Evolutionary conservation across 2,329 filamentous ascomycete genomes (phyloP), one percentile per base, ranked within the genome.

Genomic region (Pseudogymnoascus sp.): DNA sequence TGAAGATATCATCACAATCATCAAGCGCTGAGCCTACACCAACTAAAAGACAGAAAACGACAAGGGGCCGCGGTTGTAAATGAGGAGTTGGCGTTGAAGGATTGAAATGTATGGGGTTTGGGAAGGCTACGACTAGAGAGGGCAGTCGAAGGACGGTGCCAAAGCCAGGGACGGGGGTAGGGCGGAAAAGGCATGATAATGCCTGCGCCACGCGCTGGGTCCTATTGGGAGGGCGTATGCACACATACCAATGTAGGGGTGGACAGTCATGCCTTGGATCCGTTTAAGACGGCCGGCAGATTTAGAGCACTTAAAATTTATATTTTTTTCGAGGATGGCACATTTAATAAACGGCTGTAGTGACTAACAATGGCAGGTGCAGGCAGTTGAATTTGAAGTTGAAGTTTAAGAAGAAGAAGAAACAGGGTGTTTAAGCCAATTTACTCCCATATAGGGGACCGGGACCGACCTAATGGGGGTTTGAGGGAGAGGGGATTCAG

Each of bases 1-100:
- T 75, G 94, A 99, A 78, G 94, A 99, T 78, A 96, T 99, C 77
- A 91, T 86, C 63, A 85, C 83, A 11, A 89, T 90, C 75, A 77
- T 90, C 73, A 90, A 90, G 77, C 84, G 85, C 78, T 89, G 78
- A 81, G 49, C 16, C 29, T 2, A 35, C 2, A 33, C 29, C 49
- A 55, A 3, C 26, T 55, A 55, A 55, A 55, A 33, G 49, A 55
- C 75, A 77, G 89, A 73, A 90, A 90, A 77, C 83, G 85, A 78
- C 89, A 70, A 60, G 59, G 55, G 45, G 23, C 45, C 52, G 49
- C 37, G 33, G 45, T 62, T 62, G 29, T 29, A 62, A 55, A 35
- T 38, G 43, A 33, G 39, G 62, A 61, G 33, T 55, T 33, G 49
- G 49, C 49, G 49, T 55, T 55, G 49, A 55, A 55, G 49, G 49